Evolutionary conservation across 192 early-diverging fungal genomes (phyloP).

Genomic region (Rhizoclosmatium sp.): DNA sequence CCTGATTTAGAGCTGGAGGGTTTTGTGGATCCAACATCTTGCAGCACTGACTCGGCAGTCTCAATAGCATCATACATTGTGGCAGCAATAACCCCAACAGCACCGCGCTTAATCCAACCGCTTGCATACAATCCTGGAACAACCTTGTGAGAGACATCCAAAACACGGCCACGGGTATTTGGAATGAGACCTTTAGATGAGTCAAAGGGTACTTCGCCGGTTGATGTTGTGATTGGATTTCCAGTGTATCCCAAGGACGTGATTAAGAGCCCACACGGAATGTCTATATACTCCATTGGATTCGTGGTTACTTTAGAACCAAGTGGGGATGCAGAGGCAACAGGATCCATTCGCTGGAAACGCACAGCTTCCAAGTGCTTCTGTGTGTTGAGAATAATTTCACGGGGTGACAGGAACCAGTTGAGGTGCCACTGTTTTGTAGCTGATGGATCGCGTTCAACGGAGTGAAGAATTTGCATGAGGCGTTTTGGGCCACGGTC

Average conservation of each 20-base stretch:
- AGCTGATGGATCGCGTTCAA: conserved; percentile 46
- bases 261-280: conserved; percentile 74
- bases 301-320: not conserved
- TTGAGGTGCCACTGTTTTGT: conserved; percentile 5
- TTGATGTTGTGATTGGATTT: conserved; percentile 60
- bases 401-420: conserved; percentile 23
- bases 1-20: conserved; percentile 66
- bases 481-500: conserved; percentile 81
- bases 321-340: not conserved
- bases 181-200: conserved; percentile 68
- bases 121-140: conserved; percentile 82
- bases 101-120: conserved; percentile 96
- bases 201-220: conserved; percentile 78
- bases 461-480: conserved; percentile 78
- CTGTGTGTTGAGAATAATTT: conserved; percentile 63
- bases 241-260: conserved; percentile 90
- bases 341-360: not conserved
- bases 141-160: conserved; percentile 43
- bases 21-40: conserved; percentile 55
- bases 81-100: conserved; percentile 90
- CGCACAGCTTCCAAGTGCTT: conserved; percentile 27
- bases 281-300: conserved; percentile 59
- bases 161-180: conserved; percentile 80
- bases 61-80: conserved; percentile 95
- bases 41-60: conserved; percentile 80